Conservation (phyloP, 2,329 filamentous ascomycete genomes). For the Claviceps cyperi region DNA sequence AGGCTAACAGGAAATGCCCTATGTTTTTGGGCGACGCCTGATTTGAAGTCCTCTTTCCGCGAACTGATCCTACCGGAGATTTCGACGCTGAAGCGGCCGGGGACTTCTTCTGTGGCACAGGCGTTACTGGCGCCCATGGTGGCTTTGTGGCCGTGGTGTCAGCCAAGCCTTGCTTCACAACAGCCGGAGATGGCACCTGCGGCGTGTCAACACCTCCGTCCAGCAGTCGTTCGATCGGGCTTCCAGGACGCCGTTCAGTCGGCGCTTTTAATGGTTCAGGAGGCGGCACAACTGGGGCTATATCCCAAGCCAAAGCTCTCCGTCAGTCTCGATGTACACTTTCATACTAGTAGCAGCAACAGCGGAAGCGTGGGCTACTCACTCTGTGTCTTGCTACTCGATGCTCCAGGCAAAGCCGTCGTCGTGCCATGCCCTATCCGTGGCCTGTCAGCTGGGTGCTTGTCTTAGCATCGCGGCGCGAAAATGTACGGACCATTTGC, state of each 20-base stretch:
- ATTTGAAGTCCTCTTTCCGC: background rate
- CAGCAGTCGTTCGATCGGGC: background rate
- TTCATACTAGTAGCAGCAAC: background rate
- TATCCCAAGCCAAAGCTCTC: background rate
- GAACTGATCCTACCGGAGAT: background rate
- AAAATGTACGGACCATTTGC: background rate
- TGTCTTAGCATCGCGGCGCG: background rate
- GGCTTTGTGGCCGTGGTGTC: background rate
- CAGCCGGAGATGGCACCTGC: background rate
- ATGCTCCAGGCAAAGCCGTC: background rate
- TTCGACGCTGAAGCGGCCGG: background rate
- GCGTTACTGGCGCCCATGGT: background rate
- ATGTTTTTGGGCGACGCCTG: background rate
- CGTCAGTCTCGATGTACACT: background rate
- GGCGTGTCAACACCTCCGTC: background rate
- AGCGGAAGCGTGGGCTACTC: background rate
- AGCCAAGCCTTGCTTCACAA: background rate
- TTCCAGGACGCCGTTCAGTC: background rate
- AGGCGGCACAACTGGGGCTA: constrained; percentile 3
- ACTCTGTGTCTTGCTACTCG: background rate
- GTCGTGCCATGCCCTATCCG: background rate
- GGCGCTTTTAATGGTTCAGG: background rate
- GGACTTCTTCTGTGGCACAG: background rate
- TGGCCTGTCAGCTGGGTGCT: background rate
- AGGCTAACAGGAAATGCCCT: background rate